A percentile compares a stretch with the other conserved stretches of the same genome.
These are phyloP conservation scores for Xerocomus brunneocitrinus DNA, from an alignment of 768 basidiomycete species.

Conservation along the genomic window DNA sequence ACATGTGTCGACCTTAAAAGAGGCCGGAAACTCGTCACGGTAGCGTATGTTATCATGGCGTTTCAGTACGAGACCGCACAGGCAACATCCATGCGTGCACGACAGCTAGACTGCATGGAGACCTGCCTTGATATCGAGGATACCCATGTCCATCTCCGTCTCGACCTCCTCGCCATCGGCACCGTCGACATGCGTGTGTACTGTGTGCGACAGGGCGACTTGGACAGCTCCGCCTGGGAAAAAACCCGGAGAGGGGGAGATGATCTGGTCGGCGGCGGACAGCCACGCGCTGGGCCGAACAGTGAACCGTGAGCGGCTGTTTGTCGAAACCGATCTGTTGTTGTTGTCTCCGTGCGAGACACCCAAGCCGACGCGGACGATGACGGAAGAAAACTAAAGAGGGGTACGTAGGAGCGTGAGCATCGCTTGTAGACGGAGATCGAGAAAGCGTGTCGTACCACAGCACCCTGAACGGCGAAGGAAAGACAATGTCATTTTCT, in stretches of 20 bases:
- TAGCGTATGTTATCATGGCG: too few relatives aligned
- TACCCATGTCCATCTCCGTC: background rate
- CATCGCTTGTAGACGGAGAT: background rate
- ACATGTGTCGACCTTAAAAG: background rate
- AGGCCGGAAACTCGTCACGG: background rate
- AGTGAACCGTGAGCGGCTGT: background rate
- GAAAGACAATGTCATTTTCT: background rate
- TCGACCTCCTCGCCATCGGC: background rate
- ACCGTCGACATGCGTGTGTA: background rate
- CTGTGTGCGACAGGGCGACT: background rate
- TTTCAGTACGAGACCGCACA: background rate
- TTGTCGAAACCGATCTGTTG: background rate
- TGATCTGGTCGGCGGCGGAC: background rate
- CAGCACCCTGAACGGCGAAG: slow-evolving; percentile 7
- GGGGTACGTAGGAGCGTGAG: background rate
- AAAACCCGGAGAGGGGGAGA: background rate
- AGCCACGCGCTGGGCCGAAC: background rate
- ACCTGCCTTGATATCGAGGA: background rate
- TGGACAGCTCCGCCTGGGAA: background rate
- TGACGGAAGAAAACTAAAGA: slow-evolving; percentile 21
- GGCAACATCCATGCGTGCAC: background rate
- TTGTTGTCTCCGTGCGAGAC: slow-evolving; percentile 16
- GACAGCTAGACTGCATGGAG: background rate
- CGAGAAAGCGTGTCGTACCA: slow-evolving; percentile 7
- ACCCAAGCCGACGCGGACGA: slow-evolving; percentile 23